These are phyloP conservation scores for Phaseolus coccineus DNA, from an alignment of 331 rosid species.

Conservation along the genomic window DNA sequence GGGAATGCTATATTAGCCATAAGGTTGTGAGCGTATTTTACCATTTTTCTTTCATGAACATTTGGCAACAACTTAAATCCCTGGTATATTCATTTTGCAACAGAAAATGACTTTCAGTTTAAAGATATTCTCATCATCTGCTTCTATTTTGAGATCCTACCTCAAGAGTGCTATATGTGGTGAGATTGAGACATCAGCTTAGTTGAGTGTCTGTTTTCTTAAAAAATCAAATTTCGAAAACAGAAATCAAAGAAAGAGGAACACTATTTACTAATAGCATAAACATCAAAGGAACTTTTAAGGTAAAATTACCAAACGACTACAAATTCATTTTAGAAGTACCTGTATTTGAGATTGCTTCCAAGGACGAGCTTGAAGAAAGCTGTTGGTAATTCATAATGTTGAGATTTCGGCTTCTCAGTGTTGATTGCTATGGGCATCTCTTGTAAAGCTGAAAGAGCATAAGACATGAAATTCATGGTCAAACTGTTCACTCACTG, in stretches of 20 bases:
- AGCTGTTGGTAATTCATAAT: conserved; percentile 90
- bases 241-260: too few species aligned
- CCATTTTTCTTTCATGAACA: not conserved
- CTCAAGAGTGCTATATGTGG: not conserved
- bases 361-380: conserved; percentile 92
- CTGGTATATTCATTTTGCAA: not conserved
- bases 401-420: conserved; percentile 78
- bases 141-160: not conserved
- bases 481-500: too few species aligned
- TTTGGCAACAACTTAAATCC: not conserved
- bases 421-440: conserved; percentile 93
- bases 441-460: conserved; percentile 68
- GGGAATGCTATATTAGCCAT: conserved; percentile 7
- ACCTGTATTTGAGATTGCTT: conserved; percentile 87
- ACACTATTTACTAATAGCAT: too few species aligned
- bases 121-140: not conserved
- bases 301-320: not conserved
- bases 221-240: too few species aligned
- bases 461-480: not conserved
- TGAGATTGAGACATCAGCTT: too few species aligned
- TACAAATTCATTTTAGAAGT: not conserved
- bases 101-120: not conserved
- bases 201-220: too few species aligned
- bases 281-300: too few species aligned
- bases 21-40: not conserved